Conservation (phyloP, 306 rosid genomes). For the Begonia masoniana region DNA sequence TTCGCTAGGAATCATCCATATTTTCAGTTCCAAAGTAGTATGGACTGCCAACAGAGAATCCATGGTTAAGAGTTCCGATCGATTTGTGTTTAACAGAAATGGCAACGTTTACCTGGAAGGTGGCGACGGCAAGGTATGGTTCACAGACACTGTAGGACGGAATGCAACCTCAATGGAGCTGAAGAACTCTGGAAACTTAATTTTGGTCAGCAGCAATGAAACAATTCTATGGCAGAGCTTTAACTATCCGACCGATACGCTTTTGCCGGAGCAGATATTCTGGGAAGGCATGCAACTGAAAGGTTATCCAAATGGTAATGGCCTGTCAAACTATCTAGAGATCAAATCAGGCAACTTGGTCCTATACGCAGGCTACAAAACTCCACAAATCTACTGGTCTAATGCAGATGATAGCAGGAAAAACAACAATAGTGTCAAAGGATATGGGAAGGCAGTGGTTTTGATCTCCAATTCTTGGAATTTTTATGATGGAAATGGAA, state of each 20-base stretch:
- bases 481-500: constrained; percentile 23
- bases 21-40: constrained; percentile 15
- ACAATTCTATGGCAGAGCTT: constrained; percentile 45
- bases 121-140: constrained; percentile 16
- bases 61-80: constrained; percentile 15
- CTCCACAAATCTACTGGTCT: constrained; percentile 50
- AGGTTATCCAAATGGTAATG: constrained; percentile 19
- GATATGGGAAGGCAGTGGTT: constrained; percentile 16
- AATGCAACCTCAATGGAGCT: constrained; percentile 25
- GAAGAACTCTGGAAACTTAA: constrained; percentile 39
- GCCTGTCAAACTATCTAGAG: constrained; percentile 22
- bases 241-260: constrained; percentile 40
- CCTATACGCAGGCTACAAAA: constrained; percentile 26
- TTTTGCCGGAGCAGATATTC: constrained; percentile 36
- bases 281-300: constrained; percentile 32
- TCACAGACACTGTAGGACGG: constrained; percentile 25
- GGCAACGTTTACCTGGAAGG: constrained; percentile 23
- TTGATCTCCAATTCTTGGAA: constrained; percentile 28
- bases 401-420: constrained; percentile 19
- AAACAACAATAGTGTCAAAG: constrained; percentile 14
- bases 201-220: constrained; percentile 23
- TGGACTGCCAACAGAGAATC: constrained; percentile 43
- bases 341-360: constrained; percentile 25
- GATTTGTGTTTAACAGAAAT: constrained; percentile 23
- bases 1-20: constrained; percentile 18